Base-by-base conservation (phyloP, 257 asterid genomes). In the Paulownia fortunei region DNA sequence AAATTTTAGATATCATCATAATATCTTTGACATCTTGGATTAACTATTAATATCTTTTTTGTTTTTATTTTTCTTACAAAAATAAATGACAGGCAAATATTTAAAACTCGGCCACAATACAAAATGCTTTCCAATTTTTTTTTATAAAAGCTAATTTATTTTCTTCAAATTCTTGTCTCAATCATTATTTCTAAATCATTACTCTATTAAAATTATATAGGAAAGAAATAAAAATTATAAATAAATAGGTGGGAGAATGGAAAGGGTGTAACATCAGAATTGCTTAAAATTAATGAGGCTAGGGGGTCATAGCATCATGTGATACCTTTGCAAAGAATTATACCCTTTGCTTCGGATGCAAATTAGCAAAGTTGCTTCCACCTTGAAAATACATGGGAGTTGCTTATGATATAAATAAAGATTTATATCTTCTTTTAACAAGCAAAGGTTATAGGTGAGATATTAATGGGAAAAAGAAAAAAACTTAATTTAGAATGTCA, bases 341-440 rank as follows among this genome's bases (percentile, higher is more conserved):
- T 72, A 39, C 58, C 21, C 82, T 76, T 81, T 80, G 74, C 77
- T 76, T 82, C 19, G 21, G 19, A 56, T 67, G 69, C 65, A 79
- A 73, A 76, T 13, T 37, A 46, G 49, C 23, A 54, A 54, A 78
- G 68, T 81, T 78, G 86, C 82, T 81, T 78, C 59, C 69, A 32
- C 76, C 47, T 72, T 67, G 71, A 85, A 76, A 70, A 70, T 74
- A 15, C 11, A 60, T 34, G 37, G 37, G 18, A 55, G 80, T 83
- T 82, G 83, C 82, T 82, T 69, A 41, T 1, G 58, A 23, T 47
- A 70, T 73, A 67, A 39, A 70, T 74, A 47, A 79, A 69, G 78
- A 54, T 47, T 62, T 44, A 13, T 44, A 37, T 30, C 84, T 72
- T 76, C 60, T 52, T 55, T 80, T 67, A 60, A 37, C 79, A 73